Base-by-base conservation (phyloP, 495 filamentous ascomycete genomes). In the Xylaria palmicola region DNA sequence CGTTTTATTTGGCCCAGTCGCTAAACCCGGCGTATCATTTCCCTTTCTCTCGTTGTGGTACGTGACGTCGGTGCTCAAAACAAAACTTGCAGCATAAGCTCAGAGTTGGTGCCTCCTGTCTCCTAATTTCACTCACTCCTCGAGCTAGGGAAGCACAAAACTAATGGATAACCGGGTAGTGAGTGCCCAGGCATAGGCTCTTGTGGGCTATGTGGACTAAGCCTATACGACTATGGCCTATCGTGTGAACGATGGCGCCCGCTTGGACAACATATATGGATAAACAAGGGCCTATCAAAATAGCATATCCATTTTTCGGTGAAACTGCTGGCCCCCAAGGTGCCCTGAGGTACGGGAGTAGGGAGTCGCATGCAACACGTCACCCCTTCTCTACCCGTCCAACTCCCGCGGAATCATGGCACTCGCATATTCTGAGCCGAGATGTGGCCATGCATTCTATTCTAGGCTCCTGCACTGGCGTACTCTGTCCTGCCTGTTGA, bases 331-430 rank as follows among this genome's bases (percentile, higher is more conserved):
- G 50, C 10, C 50, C 34, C 36, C 36, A 54, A 29, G 10, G 2
- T 29, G 4, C 27, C 20, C 9, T 17, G 0, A 41, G 13, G 13
- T 41, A 0, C 19, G 9, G 19, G 19, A 20, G 13, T 39, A 13
- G 10, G 13, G 34, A 54, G 20, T 51, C 8, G 48, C 48, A 36
- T 13, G 48, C 48, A 51, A 51, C 48, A 51, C 48, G 48, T 51
- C 48, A 51, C 36, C 48, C 30, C 15, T 30, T 51, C 13, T 0
- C 22, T 36, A 30, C 48, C 48, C 34, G 29, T 13, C 4, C 22
- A 15, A 10, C 19, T 51, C 29, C 30, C 15, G n/a, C 15, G 30
- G 30, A 51, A 36, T 15, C 24, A 51, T n/a, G 30, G 24, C 6
- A 32, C 12, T 32, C 30, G 10, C 40, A 9, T 20, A 20, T 37